Base-by-base conservation (phyloP, 2,329 filamentous ascomycete genomes). In the Ascomycota sp. region DNA sequence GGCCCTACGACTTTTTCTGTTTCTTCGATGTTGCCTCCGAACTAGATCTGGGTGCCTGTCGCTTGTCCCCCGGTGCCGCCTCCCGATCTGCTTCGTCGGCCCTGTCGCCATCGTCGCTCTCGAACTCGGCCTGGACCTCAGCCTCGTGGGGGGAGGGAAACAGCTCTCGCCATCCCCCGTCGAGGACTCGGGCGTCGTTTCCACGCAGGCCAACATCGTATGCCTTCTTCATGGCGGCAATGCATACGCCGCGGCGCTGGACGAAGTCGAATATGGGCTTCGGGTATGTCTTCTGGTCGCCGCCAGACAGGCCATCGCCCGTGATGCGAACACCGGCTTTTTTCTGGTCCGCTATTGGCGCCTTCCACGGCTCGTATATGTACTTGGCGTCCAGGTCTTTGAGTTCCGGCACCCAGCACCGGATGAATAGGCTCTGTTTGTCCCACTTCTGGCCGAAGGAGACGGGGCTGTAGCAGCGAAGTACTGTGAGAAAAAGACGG, bases 331-430 rank as follows among this genome's bases (percentile, higher is more conserved):
- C 74, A 0, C 70, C 66, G 33, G 75, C 78, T 41, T 63, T 69
- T 45, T 68, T 76, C 53, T 80, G 71, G 33, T 81, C 76, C 13
- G 51, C 51, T 24, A 73, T 59, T 2, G 71, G 70, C 25, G 76
- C 75, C 43, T 75, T 81, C 71, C 75, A 79, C 5, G 78, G 78
- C 55, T 85, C 77, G 39, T 81, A 85, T 21, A 85, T 80, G 41
- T 66, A 80, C 48, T 76, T 81, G 31, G 63, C 61, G 10, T 72
- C 60, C 36, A 75, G 58, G 0, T 59, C 41, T 33, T 52, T 57
- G 24, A 83, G 51, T 47, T 83, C 77, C 0, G 78, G 76, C 0
- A 77, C 65, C 49, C 69, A 83, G 24, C 54, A 57, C 17, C 68
- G 55, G 28, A 83, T 63, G 34, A 80, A 69, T 3, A 50, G 40